Percentiles rank a stretch among this genome's conserved stretches.
phyloP scores from a whole-genome alignment of 148 eudicot genomes.

The Fallopia convolvulus region DNA sequence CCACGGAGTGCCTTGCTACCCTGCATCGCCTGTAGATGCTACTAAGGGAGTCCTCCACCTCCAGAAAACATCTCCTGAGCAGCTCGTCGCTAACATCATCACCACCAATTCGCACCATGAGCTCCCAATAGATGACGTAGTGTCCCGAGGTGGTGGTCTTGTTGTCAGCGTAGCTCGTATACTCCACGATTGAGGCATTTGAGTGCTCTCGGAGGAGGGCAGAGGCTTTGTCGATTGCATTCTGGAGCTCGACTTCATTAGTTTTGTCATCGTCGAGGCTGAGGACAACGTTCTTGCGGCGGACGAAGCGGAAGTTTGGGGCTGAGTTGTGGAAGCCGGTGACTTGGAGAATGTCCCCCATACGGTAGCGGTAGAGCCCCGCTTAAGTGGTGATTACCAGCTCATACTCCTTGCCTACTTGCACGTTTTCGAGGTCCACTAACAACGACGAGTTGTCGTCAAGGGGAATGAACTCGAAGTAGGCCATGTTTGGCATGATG shows the following conservation, averaged over 20 bases:
- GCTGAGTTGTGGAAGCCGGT: conserved; percentile 64
- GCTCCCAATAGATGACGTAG: conserved; percentile 50
- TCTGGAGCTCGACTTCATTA: conserved; percentile 43
- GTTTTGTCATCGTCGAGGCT: conserved; percentile 60
- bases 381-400: conserved; percentile 36
- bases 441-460: conserved; percentile 5
- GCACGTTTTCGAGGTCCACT: conserved; percentile 48
- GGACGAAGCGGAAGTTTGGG: conserved; percentile 62
- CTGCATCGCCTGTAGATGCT: conserved; percentile 45
- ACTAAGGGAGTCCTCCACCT: conserved; percentile 46
- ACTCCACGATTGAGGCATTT: conserved; percentile 34
- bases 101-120: conserved; percentile 17
- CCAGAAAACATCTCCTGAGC: conserved; percentile 33
- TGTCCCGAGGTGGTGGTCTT: conserved; percentile 43
- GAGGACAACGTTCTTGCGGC: conserved; percentile 59
- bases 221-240: conserved; percentile 33
- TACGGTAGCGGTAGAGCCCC: conserved; percentile 43
- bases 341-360: conserved; percentile 71
- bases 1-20: conserved; percentile 40
- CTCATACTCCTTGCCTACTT: conserved; percentile 69
- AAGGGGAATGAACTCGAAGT: conserved; percentile 76
- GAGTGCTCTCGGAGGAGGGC: conserved; percentile 19
- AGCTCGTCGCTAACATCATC: conserved; percentile 11
- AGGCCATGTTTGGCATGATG: conserved; percentile 77
- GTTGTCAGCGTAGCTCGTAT: conserved; percentile 51